Conservation (phyloP, 306 rosid species). For the Comarum palustre region DNA sequence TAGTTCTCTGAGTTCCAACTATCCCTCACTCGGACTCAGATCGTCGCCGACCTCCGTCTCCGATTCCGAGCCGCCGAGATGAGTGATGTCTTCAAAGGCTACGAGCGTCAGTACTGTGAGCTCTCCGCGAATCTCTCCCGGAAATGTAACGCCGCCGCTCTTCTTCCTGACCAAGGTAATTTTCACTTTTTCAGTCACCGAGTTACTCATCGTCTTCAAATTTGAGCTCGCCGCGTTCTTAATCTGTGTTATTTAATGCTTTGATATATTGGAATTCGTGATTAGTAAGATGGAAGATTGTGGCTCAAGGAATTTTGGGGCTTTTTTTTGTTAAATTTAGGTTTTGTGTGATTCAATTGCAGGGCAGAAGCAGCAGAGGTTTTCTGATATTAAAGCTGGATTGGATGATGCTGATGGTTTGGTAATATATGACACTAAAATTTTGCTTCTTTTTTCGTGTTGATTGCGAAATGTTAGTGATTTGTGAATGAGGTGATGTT, state of each 20-base stretch:
- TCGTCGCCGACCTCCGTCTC: not conserved
- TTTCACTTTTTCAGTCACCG: not conserved
- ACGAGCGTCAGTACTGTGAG: constrained; percentile 91
- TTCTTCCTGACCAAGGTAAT: constrained; percentile 53
- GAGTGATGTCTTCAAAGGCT: constrained; percentile 85
- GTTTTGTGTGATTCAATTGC: constrained; percentile 26
- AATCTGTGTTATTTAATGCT: not conserved
- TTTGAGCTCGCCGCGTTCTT: not conserved
- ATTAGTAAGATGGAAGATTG: not conserved
- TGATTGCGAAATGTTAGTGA: not conserved
- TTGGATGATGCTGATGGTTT: constrained; percentile 75
- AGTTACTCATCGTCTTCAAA: not conserved
- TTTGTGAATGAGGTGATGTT: not conserved
- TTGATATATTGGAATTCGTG: not conserved
- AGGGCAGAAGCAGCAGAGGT: constrained; percentile 71
- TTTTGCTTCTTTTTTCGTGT: not conserved
- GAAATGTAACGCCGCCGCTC: constrained; percentile 61
- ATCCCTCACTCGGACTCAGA: not conserved
- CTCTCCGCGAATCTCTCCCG: constrained; percentile 81
- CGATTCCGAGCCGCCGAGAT: constrained; percentile 20
- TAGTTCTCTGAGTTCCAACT: not conserved
- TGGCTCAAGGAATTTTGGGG: not conserved
- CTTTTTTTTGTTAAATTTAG: not conserved
- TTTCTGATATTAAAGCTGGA: constrained; percentile 67
- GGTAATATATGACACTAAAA: constrained; percentile 38